Evolutionary conservation across 805 yeast genomes (phyloP).

Genomic region (Yarrowia divulgata): DNA sequence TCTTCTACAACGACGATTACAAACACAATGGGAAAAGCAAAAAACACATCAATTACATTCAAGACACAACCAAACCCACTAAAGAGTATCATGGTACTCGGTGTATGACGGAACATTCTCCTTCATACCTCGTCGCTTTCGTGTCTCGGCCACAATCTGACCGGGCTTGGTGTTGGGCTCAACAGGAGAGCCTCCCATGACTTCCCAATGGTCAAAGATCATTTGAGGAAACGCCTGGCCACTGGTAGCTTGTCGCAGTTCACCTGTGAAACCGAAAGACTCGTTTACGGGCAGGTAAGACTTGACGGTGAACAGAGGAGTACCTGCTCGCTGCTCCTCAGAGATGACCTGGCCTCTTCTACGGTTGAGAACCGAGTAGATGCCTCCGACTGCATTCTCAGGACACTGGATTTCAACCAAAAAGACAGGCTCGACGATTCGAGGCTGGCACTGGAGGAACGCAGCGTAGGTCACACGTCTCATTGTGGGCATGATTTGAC

Average conservation of each 20-base stretch:
- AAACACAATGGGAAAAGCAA: no score
- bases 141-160: slow-evolving; percentile 67
- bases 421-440: slow-evolving; percentile 98
- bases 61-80: neutral
- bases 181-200: slow-evolving; percentile 88
- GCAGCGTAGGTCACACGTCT: slow-evolving; percentile 99
- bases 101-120: slow-evolving; percentile 98
- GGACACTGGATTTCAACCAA: slow-evolving; percentile 99
- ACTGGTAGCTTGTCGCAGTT: slow-evolving; percentile 99
- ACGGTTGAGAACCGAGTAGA: slow-evolving; percentile 98
- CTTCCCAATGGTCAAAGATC: slow-evolving; percentile 99
- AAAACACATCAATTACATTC: no score
- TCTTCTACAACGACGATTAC: no score
- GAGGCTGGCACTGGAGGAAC: slow-evolving; percentile 97
- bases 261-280: slow-evolving; percentile 99
- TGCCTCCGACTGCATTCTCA: slow-evolving; percentile 99
- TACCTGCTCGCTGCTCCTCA: slow-evolving; percentile 99
- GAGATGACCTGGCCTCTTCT: slow-evolving; percentile 79
- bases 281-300: slow-evolving; percentile 99
- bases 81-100: slow-evolving; percentile 65
- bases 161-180: slow-evolving; percentile 82
- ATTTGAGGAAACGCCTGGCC: slow-evolving; percentile 99
- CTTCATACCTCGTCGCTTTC: slow-evolving; percentile 97
- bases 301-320: slow-evolving; percentile 99
- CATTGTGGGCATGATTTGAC: slow-evolving; percentile 99